These are phyloP conservation scores for Kazachstania africana DNA, from an alignment of 805 yeast species.

Conservation along the genomic window DNA sequence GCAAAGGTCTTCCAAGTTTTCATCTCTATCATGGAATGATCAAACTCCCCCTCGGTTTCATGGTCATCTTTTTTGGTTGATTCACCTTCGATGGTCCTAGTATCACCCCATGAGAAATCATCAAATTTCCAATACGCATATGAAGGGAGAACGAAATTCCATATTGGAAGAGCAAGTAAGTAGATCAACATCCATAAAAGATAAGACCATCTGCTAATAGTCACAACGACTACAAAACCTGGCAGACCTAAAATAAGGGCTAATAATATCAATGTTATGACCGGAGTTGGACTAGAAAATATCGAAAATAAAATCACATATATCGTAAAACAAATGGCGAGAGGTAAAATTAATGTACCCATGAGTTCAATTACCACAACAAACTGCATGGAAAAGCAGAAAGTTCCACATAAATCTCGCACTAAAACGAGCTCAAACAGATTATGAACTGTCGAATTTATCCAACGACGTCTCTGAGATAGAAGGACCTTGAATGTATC, in stretches of 20 bases:
- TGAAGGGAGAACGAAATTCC: conserved; percentile 82
- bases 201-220: conserved; percentile 65
- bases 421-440: conserved; percentile 78
- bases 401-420: conserved; percentile 84
- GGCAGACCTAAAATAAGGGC: conserved; percentile 78
- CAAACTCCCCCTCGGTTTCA: conserved; percentile 76
- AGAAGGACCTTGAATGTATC: conserved; percentile 63
- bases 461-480: conserved; percentile 95
- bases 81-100: conserved; percentile 66
- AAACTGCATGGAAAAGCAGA: conserved; percentile 92
- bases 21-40: conserved; percentile 80
- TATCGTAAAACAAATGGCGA: conserved; percentile 72
- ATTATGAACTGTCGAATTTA: conserved; percentile 88
- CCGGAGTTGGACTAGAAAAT: conserved; percentile 63
- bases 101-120: conserved; percentile 95
- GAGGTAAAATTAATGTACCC: conserved; percentile 82
- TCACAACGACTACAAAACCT: conserved; percentile 66
- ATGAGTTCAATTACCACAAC: conserved; percentile 72
- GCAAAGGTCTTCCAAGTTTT: conserved; percentile 93
- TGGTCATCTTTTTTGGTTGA: conserved; percentile 32
- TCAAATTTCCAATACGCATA: conserved; percentile 93
- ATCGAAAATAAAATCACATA: conserved; percentile 68
- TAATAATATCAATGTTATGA: conserved; percentile 62
- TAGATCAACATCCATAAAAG: conserved; percentile 72
- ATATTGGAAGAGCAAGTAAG: conserved; percentile 72